These are phyloP conservation scores for Vicia faba DNA, from an alignment of 306 rosid species.

Conservation along the genomic window DNA sequence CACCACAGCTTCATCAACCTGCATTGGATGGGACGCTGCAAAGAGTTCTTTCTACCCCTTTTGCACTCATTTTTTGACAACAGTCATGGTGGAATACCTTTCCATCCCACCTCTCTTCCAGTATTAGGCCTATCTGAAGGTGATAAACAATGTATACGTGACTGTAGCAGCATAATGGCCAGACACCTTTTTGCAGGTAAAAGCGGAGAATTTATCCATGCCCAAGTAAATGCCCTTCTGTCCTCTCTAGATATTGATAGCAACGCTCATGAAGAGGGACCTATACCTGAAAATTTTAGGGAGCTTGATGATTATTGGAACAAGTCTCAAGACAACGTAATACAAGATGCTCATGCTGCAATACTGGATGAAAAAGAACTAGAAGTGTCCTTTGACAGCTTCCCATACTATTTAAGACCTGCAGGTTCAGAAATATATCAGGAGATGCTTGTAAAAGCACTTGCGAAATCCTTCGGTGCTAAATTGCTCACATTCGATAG, in stretches of 20 bases:
- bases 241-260: slow-evolving; percentile 82
- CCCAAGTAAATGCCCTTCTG: slow-evolving; percentile 93
- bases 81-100: slow-evolving; percentile 87
- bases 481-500: no score
- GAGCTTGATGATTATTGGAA: slow-evolving; percentile 93
- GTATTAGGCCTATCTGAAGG: slow-evolving; percentile 84
- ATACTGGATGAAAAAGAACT: no score
- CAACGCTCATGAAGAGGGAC: slow-evolving; percentile 54
- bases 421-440: no score
- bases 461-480: no score
- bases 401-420: no score
- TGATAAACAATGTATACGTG: slow-evolving; percentile 92
- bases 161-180: slow-evolving; percentile 99
- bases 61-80: slow-evolving; percentile 92
- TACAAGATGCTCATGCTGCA: slow-evolving; percentile 55
- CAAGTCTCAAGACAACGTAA: slow-evolving; percentile 81
- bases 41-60: slow-evolving; percentile 81
- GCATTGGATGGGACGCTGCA: slow-evolving; percentile 88
- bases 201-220: slow-evolving; percentile 84
- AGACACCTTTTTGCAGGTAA: slow-evolving; percentile 93
- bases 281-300: slow-evolving; percentile 62
- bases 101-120: slow-evolving; percentile 85
- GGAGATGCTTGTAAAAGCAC: no score
- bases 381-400: no score
- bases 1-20: slow-evolving; percentile 61